These are phyloP conservation scores for Russula compacta DNA, from an alignment of 768 basidiomycete genomes.

Conservation along the genomic window DNA sequence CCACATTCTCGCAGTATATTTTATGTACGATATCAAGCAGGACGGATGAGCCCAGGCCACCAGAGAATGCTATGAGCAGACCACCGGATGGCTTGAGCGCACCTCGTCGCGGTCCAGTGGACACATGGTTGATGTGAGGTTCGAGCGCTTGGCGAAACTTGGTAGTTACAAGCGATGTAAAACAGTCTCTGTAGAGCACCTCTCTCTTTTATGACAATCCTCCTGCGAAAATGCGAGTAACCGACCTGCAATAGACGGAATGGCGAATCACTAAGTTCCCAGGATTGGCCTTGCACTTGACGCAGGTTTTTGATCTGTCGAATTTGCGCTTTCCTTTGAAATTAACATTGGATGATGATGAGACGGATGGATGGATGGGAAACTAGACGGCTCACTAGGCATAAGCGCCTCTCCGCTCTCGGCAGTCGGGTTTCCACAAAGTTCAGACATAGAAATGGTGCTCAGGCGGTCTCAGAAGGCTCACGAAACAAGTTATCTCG, in stretches of 20 bases:
- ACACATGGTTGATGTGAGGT: slow-evolving; percentile 49
- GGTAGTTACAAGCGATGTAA: slow-evolving; percentile 47
- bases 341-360: background rate
- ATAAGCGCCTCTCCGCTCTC: slow-evolving; percentile 52
- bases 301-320: slow-evolving; percentile 56
- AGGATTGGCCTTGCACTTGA: slow-evolving; percentile 59
- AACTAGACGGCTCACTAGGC: slow-evolving; percentile 41
- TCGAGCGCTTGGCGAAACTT: slow-evolving; percentile 62
- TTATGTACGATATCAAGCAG: slow-evolving; percentile 59
- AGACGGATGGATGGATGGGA: background rate
- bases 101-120: slow-evolving; percentile 47
- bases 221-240: slow-evolving; percentile 6
- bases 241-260: slow-evolving; percentile 78
- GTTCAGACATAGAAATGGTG: slow-evolving; percentile 14
- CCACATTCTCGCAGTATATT: slow-evolving; percentile 39
- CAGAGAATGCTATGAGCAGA: slow-evolving; percentile 64
- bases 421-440: slow-evolving; percentile 53
- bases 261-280: slow-evolving; percentile 72
- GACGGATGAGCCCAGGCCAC: slow-evolving; percentile 67
- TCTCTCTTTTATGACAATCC: background rate
- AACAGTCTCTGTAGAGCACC: slow-evolving; percentile 44
- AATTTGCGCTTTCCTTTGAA: slow-evolving; percentile 52
- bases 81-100: slow-evolving; percentile 59
- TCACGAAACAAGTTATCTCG: background rate
- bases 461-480: background rate